Evolutionary conservation across 306 rosid species (phyloP), one percentile per base, ranked within the genome.

Genomic region (Carpinus fangiana): DNA sequence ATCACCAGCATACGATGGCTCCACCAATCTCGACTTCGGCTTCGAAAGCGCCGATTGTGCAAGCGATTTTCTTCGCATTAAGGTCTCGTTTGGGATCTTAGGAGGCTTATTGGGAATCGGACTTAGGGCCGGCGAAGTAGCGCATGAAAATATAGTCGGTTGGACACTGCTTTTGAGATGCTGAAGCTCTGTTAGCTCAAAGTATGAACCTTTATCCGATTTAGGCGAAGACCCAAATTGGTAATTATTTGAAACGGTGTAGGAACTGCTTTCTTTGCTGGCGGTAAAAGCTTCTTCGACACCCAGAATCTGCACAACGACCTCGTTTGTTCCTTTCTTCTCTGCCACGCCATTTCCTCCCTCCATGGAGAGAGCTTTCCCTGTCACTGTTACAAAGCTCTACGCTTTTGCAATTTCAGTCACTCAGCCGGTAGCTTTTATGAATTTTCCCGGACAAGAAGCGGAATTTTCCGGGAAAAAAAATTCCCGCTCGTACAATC

Each of bases 21-120:
- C 97, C 43, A 85, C 81, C 51, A 93, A 76, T 74, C 97, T 91
- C 0, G 93, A 89, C 56, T 93, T 91, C 60, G 93, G 86, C 55
- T 89, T 93, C 0, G 88, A 77, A 73, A 90, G 81, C 14, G 89
- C 80, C 0, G 97, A 88, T 77, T 83, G 57, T 67, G 86, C 69
- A 28, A 87, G 64, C 7, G 89, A 78, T n/a, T 72, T 76, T 20
- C 80, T 79, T 8, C 81, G 68, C 4, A 60, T 21, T 23, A 66
- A 9, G 56, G 87, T 21, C 14, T 73, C 79, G 13, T 68, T 54
- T 17, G 87, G 89, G 69, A 66, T 1, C 86, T 77, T 84, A 0
- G 88, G 88, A 20, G 85, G 92, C 82, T 79, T 90, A 17, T 7
- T 43, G 7, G 73, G 55, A 1, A 53, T 28, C 5, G 80, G 77